phyloP scores from a whole-genome alignment of 2,329 filamentous ascomycete species.

The Phoma sp. region DNA sequence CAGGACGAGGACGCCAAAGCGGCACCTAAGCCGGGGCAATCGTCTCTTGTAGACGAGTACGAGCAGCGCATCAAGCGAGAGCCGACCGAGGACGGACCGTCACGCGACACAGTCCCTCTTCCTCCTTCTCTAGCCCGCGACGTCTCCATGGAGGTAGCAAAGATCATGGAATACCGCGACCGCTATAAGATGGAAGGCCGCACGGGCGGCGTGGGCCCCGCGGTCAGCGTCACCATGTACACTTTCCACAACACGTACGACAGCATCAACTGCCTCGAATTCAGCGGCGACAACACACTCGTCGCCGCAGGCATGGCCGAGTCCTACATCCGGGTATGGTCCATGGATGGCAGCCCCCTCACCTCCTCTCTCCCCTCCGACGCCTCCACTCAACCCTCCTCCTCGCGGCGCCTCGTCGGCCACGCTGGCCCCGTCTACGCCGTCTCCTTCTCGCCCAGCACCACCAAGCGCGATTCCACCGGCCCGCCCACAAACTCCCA shows the following conservation, averaged over 20 bases:
- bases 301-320: slow-evolving; percentile 90
- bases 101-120: slow-evolving; percentile 78
- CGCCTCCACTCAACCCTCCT: slow-evolving; percentile 63
- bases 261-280: slow-evolving; percentile 91
- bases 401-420: slow-evolving; percentile 79
- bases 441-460: slow-evolving; percentile 83
- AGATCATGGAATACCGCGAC: slow-evolving; percentile 90
- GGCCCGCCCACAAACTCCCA: slow-evolving; percentile 67
- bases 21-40: slow-evolving; percentile 72
- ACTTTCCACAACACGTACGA: slow-evolving; percentile 97
- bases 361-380: slow-evolving; percentile 66
- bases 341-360: slow-evolving; percentile 82
- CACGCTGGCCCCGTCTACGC: slow-evolving; percentile 90
- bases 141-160: slow-evolving; percentile 91
- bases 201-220: slow-evolving; percentile 81
- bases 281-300: slow-evolving; percentile 86
- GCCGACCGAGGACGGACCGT: slow-evolving; percentile 83
- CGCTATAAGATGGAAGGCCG: slow-evolving; percentile 85
- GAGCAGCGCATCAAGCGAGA: slow-evolving; percentile 88
- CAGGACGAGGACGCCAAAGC: slow-evolving; percentile 82
- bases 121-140: slow-evolving; percentile 88
- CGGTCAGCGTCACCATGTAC: slow-evolving; percentile 92
- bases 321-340: slow-evolving; percentile 96
- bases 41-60: slow-evolving; percentile 83
- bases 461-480: slow-evolving; percentile 54